A percentile compares a stretch with the other conserved stretches of the same genome.
These are phyloP conservation scores for Mycena olivaceomarginata DNA, from an alignment of 768 basidiomycete species.

Conservation along the genomic window DNA sequence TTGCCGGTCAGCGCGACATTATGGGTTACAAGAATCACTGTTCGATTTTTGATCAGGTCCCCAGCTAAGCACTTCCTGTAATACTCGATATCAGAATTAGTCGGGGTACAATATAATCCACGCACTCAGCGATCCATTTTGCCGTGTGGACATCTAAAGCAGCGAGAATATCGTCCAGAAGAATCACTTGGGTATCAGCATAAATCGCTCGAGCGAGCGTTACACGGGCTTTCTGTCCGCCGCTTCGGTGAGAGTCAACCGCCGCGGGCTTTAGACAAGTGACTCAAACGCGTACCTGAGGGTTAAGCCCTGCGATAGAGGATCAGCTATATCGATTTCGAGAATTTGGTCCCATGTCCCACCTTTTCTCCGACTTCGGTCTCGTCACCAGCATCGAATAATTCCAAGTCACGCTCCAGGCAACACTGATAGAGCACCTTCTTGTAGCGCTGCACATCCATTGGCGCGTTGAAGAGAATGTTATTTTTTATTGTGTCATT, in stretches of 20 bases:
- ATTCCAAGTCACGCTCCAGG: slow-evolving; percentile 81
- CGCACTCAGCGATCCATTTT: slow-evolving; percentile 80
- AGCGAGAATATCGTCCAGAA: slow-evolving; percentile 85
- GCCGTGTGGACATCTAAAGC: slow-evolving; percentile 87
- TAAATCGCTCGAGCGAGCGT: slow-evolving; percentile 70
- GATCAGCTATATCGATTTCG: neutral
- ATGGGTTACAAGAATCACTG: slow-evolving; percentile 83
- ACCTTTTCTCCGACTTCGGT: slow-evolving; percentile 87
- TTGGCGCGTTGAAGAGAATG: slow-evolving; percentile 87
- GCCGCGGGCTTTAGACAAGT: slow-evolving; percentile 5
- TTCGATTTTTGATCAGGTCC: slow-evolving; percentile 85
- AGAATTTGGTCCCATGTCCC: no score
- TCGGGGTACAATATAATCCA: neutral
- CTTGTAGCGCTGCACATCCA: slow-evolving; percentile 87
- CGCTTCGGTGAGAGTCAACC: slow-evolving; percentile 49
- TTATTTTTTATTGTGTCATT: slow-evolving; percentile 90
- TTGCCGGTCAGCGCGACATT: slow-evolving; percentile 69
- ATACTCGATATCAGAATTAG: neutral
- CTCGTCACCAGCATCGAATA: slow-evolving; percentile 80
- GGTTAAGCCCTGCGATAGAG: neutral
- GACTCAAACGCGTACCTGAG: neutral
- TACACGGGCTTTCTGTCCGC: slow-evolving; percentile 68
- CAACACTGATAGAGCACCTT: slow-evolving; percentile 85
- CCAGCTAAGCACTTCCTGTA: slow-evolving; percentile 85
- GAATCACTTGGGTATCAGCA: slow-evolving; percentile 72